Evolutionary conservation across 1,284 basidiomycete species (phyloP).

Genomic region (Ceratobasidium sp.): DNA sequence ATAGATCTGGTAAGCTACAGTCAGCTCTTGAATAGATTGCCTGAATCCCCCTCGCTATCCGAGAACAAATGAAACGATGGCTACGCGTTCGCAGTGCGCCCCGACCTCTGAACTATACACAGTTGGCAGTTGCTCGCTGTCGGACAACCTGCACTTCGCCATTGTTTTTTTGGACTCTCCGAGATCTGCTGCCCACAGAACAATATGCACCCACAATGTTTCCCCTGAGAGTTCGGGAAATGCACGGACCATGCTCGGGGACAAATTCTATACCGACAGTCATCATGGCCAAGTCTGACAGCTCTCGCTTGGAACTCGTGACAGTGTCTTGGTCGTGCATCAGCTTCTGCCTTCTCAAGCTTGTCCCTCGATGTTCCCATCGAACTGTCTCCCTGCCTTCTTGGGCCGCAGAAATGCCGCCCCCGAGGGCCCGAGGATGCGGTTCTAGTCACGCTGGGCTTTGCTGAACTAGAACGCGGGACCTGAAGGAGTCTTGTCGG

Average conservation of each 20-base stretch:
- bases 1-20: slow-evolving; percentile 10
- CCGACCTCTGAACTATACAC: background rate
- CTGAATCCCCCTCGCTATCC: background rate
- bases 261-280: background rate
- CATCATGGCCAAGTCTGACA: background rate
- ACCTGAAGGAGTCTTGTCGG: slow-evolving; percentile 8
- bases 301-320: background rate
- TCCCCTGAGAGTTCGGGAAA: background rate
- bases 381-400: background rate
- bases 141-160: too few species aligned
- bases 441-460: background rate
- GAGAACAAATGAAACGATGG: too few species aligned
- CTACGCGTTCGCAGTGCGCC: background rate
- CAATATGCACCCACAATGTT: background rate
- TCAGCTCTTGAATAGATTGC: background rate
- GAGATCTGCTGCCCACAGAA: background rate
- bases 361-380: background rate
- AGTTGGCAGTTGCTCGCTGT: too few species aligned
- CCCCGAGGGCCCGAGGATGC: too few species aligned
- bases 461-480: background rate
- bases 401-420: slow-evolving; percentile 7
- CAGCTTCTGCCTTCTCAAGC: background rate
- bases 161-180: background rate
- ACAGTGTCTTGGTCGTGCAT: background rate
- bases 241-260: slow-evolving; percentile 20